Percentiles rank a stretch among this genome's conserved stretches.
These are phyloP conservation scores for Prunus mume DNA, from an alignment of 306 rosid species.

Conservation along the genomic window DNA sequence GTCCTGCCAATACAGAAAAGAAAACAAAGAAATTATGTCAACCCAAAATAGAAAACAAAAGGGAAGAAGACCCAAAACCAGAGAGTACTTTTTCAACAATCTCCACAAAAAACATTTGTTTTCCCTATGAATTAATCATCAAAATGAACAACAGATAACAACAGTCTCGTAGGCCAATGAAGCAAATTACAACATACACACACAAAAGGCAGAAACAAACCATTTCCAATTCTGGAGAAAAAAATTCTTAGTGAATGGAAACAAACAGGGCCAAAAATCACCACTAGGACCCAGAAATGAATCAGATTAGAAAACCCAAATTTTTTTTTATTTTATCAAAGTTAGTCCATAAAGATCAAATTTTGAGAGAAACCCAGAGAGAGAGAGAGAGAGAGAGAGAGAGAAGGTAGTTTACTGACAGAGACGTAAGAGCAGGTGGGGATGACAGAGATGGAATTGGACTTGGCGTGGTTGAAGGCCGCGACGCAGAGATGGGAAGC, in stretches of 20 bases:
- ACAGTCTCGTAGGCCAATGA: too few relatives aligned
- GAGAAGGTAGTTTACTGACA: slow-evolving; percentile 34
- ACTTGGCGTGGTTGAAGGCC: slow-evolving; percentile 73
- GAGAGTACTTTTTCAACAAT: too few relatives aligned
- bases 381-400: neutral
- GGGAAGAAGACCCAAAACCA: neutral
- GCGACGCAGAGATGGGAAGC: slow-evolving; percentile 76
- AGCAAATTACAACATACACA: too few relatives aligned
- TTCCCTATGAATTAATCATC: too few relatives aligned
- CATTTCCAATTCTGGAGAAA: too few relatives aligned
- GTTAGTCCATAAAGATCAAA: neutral
- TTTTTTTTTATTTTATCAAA: neutral
- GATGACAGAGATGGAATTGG: slow-evolving; percentile 52
- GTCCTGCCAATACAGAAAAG: slow-evolving; percentile 49
- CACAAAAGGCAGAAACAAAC: too few relatives aligned
- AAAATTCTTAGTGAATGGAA: too few relatives aligned
- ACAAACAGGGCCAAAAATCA: neutral
- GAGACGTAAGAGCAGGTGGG: slow-evolving; percentile 89
- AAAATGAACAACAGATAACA: too few relatives aligned
- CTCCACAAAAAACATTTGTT: too few relatives aligned
- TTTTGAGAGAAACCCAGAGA: neutral
- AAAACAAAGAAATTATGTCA: neutral
- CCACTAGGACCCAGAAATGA: neutral
- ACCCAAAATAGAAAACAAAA: neutral
- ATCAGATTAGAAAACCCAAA: neutral